Evolutionary conservation across 495 filamentous ascomycete genomes (phyloP), one percentile per base, ranked within the genome.

Genomic region (Aspergillus sclerotioniger): DNA sequence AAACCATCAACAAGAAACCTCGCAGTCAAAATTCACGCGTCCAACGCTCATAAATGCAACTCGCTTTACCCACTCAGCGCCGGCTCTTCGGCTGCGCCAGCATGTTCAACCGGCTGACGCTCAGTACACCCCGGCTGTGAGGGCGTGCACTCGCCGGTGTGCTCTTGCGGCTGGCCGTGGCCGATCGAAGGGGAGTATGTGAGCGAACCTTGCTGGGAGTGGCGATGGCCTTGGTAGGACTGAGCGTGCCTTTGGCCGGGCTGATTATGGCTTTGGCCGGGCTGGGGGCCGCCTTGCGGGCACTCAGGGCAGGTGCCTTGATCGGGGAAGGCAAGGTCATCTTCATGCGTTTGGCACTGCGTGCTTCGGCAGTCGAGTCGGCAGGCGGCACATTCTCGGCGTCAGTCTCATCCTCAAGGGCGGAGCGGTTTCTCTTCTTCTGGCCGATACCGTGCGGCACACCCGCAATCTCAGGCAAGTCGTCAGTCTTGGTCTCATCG

Each of bases 401-500:
- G 58, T 80, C 67, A 43, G 66, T 54, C 62, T 69, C 62, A 66
- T 78, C 74, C 13, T 67, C 65, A n/a, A 73, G 69, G 31, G 75
- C 72, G n/a, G 71, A 75, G 28, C 82, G 80, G 56, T 80, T 77
- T 63, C 87, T 80, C 75, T 90, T 91, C 77, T 92, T 90, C 73
- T 88, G 90, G 3, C 72, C 65, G 65, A 92, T 84, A 32, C 89
- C 88, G 63, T 91, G 87, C 6, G 86, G 79, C 32, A 89, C 75
- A 10, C 82, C 73, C 0, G 69, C 67, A 39, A 80, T 66, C 6
- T 74, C 71, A 8, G 70, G 65, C 51, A 68, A 57, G 10, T 20
- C 48, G 49, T 68, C 62, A 13, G 41, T 47, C 4, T 66, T 64
- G 8, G 62, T 58, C 3, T 76, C 68, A 21, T 50, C 47, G 47